These are phyloP conservation scores for Boletus bicolor DNA, from an alignment of 768 basidiomycete genomes.

Conservation along the genomic window DNA sequence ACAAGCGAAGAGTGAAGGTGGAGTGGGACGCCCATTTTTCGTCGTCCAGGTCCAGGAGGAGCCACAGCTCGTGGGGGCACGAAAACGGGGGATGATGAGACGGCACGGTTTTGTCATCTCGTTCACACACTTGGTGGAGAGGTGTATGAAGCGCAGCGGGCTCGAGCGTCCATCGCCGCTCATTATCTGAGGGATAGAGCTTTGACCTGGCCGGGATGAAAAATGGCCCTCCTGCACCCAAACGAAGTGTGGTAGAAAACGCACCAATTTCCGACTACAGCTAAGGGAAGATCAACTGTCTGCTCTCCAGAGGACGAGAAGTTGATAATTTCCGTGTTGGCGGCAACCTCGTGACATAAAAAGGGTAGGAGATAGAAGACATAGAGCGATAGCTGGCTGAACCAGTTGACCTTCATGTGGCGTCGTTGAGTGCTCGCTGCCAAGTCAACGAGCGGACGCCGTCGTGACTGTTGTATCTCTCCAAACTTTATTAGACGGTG, in stretches of 20 bases:
- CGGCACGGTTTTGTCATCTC: background rate
- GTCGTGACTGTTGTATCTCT: background rate
- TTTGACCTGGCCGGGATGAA: constrained; percentile 35
- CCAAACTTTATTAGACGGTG: background rate
- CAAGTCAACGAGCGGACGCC: constrained; percentile 17
- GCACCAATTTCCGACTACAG: constrained; percentile 30
- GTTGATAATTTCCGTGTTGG: constrained; percentile 68
- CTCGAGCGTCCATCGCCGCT: constrained; percentile 37
- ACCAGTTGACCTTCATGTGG: constrained; percentile 17
- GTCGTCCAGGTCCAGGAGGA: constrained; percentile 44
- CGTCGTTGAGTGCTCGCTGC: constrained; percentile 8
- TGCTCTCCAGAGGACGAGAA: constrained; percentile 37
- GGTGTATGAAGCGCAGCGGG: constrained; percentile 42
- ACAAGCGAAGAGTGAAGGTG: constrained; percentile 50
- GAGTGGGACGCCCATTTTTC: constrained; percentile 38
- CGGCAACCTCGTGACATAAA: constrained; percentile 32
- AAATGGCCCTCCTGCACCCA: background rate
- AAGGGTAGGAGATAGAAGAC: constrained; percentile 13
- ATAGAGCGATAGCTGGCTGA: constrained; percentile 12
- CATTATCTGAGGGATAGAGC: constrained; percentile 33
- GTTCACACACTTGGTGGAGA: constrained; percentile 37
- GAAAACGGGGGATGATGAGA: constrained; percentile 3
- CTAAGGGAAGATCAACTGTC: constrained; percentile 15
- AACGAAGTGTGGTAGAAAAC: constrained; percentile 18
- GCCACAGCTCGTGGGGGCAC: constrained; percentile 48